phyloP scores from a whole-genome alignment of 345 rosid genomes.

The Clausena lansium region DNA sequence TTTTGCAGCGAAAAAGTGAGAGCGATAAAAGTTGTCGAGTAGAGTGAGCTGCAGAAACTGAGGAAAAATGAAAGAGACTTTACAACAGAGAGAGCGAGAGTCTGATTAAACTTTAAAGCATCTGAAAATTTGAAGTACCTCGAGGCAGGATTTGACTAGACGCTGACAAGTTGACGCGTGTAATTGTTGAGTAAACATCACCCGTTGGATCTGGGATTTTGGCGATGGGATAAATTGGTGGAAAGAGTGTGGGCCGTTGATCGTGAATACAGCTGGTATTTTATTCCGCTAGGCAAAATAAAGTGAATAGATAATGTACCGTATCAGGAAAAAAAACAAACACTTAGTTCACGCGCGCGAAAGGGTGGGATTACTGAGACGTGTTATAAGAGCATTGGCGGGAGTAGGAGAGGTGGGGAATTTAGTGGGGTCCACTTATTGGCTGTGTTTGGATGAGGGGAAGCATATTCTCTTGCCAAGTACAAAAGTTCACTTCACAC shows the following conservation, averaged over 20 bases:
- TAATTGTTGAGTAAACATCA: neutral
- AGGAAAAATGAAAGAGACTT: constrained; percentile 14
- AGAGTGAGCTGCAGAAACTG: constrained; percentile 13
- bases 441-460: constrained; percentile 26
- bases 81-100: neutral
- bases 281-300: neutral
- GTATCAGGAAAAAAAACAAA: neutral
- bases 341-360: constrained; percentile 23
- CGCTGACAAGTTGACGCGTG: constrained; percentile 31
- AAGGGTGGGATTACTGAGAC: neutral
- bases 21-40: neutral
- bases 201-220: constrained; percentile 16
- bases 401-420: neutral
- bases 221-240: neutral
- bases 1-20: neutral
- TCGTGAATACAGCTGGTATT: constrained; percentile 25
- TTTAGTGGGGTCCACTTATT: constrained; percentile 16
- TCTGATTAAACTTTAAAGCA: constrained; percentile 3
- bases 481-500: neutral
- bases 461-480: constrained; percentile 15
- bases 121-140: constrained; percentile 18
- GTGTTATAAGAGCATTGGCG: neutral
- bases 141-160: constrained; percentile 25
- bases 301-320: neutral
- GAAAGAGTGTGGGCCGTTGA: constrained; percentile 25